Conservation (phyloP, 2,329 filamentous ascomycete species). For the Zasmidium citrigriseum region DNA sequence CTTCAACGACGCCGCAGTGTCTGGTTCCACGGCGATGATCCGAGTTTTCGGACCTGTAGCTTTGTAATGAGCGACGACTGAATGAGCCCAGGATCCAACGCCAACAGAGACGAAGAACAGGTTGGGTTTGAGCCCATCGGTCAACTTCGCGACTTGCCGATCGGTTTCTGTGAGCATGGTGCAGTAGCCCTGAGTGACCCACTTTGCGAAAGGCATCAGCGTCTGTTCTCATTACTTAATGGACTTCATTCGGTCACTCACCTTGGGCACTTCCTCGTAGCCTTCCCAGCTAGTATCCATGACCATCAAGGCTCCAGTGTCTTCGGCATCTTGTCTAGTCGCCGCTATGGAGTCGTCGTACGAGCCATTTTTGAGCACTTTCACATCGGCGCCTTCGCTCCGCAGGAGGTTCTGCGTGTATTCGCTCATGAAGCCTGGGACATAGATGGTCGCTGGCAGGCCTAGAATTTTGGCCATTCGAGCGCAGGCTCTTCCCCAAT, state of each 20-base stretch:
- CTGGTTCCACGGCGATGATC: slow-evolving; percentile 71
- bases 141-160: slow-evolving; percentile 53
- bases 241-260: slow-evolving; percentile 28
- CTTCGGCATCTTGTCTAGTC: slow-evolving; percentile 44
- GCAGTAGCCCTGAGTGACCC: slow-evolving; percentile 76
- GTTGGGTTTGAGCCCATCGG: slow-evolving; percentile 37
- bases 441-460: slow-evolving; percentile 60
- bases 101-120: slow-evolving; percentile 68
- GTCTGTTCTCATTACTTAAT: background rate
- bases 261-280: slow-evolving; percentile 65
- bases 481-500: slow-evolving; percentile 73
- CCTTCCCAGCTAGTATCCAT: slow-evolving; percentile 69
- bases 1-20: slow-evolving; percentile 62
- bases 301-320: slow-evolving; percentile 55
- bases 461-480: slow-evolving; percentile 64
- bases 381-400: slow-evolving; percentile 63
- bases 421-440: slow-evolving; percentile 60
- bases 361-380: slow-evolving; percentile 52
- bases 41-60: slow-evolving; percentile 27
- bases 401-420: slow-evolving; percentile 58
- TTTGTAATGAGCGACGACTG: slow-evolving; percentile 68
- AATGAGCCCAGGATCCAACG: slow-evolving; percentile 71
- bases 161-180: slow-evolving; percentile 73
- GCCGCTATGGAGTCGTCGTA: slow-evolving; percentile 68
- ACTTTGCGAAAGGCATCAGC: slow-evolving; percentile 42